Percentiles rank a stretch among this genome's conserved stretches.
Conservation (phyloP, 2,329 filamentous ascomycete genomes). For the Alternaria panax region DNA sequence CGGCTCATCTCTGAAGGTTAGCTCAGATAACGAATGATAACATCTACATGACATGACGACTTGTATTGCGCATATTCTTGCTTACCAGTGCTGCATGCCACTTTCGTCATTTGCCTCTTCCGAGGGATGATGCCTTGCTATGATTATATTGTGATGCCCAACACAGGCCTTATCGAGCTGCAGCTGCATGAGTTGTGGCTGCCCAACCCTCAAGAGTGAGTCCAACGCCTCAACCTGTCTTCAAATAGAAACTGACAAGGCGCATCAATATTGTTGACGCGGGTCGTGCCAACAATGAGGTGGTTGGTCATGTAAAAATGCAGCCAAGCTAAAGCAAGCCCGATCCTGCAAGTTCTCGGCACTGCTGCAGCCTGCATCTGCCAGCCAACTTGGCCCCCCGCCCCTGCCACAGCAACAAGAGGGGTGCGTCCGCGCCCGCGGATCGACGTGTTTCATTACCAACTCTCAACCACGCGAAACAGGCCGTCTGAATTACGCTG, state of each 20-base stretch:
- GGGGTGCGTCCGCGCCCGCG: conserved; percentile 6
- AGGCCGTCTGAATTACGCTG: conserved; percentile 4
- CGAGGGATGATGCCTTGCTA: not conserved
- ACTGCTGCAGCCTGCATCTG: conserved; percentile 1
- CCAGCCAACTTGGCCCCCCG: conserved; percentile 1
- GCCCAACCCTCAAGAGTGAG: conserved; percentile 8
- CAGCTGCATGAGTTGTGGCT: conserved; percentile 8
- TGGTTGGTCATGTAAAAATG: conserved; percentile 5
- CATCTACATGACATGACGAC: conserved; percentile 3
- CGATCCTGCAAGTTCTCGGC: conserved; percentile 3
- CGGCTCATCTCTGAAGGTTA: not conserved
- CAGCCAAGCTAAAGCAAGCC: conserved; percentile 3
- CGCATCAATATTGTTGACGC: not conserved
- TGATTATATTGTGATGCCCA: conserved; percentile 3
- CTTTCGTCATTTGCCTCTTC: not conserved
- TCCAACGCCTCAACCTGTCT: conserved; percentile 1
- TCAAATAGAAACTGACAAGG: conserved; percentile 7
- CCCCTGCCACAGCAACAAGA: conserved; percentile 5
- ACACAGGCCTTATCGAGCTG: not conserved
- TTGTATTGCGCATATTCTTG: not conserved
- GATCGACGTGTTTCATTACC: conserved; percentile 9
- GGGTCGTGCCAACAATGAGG: conserved; percentile 2
- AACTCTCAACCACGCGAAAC: conserved; percentile 1
- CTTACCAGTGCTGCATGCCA: not conserved
- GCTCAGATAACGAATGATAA: conserved; percentile 6